These are phyloP conservation scores for Ustulina deusta DNA, from an alignment of 2,329 filamentous ascomycete species.

Conservation along the genomic window DNA sequence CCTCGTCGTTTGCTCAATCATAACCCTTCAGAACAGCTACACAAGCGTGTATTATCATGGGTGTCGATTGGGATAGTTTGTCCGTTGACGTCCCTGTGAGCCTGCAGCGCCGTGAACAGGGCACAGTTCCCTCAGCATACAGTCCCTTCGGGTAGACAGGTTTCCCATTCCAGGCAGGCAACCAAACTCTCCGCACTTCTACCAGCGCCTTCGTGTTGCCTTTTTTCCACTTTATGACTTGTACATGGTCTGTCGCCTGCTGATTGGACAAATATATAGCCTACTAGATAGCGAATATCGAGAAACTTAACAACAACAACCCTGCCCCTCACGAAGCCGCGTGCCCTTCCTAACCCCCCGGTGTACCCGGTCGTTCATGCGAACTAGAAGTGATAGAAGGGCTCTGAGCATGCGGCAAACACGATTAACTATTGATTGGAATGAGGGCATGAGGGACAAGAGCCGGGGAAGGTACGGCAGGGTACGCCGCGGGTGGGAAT, in stretches of 20 bases:
- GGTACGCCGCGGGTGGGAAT: background rate
- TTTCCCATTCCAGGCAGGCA: conserved; percentile 13
- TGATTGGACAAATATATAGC: conserved; percentile 14
- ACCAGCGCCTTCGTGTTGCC: conserved; percentile 9
- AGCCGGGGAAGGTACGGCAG: background rate
- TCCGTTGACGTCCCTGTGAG: background rate
- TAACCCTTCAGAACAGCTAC: background rate
- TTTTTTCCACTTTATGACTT: conserved; percentile 23
- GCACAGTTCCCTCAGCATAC: background rate
- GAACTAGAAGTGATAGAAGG: background rate
- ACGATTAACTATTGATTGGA: background rate
- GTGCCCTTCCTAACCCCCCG: conserved; percentile 14
- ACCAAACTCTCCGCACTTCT: conserved; percentile 15
- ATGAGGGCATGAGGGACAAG: background rate
- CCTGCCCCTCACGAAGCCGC: background rate
- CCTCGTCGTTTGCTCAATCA: background rate
- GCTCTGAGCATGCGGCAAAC: background rate
- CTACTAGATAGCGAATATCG: background rate
- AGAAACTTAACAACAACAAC: conserved; percentile 4
- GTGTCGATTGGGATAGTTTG: background rate
- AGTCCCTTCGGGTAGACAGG: conserved; percentile 17
- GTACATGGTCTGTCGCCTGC: background rate
- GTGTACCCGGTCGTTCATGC: background rate
- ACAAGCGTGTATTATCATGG: background rate
- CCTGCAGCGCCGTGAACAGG: background rate